A percentile compares a stretch with the other conserved stretches of the same genome.
phyloP scores from a whole-genome alignment of 2,329 filamentous ascomycete genomes.

The Phoma sp. region DNA sequence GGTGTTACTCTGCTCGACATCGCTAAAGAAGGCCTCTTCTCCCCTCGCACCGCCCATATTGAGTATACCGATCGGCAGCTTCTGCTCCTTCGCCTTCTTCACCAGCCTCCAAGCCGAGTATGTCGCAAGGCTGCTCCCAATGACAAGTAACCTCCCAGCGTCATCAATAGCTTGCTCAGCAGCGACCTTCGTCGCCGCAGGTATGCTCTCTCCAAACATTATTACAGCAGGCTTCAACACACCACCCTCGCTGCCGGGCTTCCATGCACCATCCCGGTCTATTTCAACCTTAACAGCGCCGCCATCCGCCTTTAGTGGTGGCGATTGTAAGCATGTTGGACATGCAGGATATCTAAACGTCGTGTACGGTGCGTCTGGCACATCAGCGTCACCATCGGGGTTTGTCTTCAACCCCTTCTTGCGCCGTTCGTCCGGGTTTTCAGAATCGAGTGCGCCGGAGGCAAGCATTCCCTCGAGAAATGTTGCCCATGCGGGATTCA shows the following conservation, averaged over 20 bases:
- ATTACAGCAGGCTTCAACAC: constrained; percentile 91
- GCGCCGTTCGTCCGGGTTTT: constrained; percentile 74
- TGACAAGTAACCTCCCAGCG: constrained; percentile 73
- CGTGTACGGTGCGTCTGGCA: constrained; percentile 85
- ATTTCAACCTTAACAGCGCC: constrained; percentile 64
- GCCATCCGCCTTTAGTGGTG: constrained; percentile 66
- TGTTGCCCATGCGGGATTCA: constrained; percentile 87
- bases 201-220: constrained; percentile 95
- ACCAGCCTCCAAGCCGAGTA: constrained; percentile 94
- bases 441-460: constrained; percentile 77
- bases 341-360: constrained; percentile 93
- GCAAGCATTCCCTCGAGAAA: constrained; percentile 77
- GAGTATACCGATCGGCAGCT: constrained; percentile 85
- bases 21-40: constrained; percentile 74
- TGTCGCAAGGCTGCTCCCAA: constrained; percentile 91
- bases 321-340: constrained; percentile 74
- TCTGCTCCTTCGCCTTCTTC: constrained; percentile 79
- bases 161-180: constrained; percentile 83
- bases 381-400: constrained; percentile 92
- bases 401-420: constrained; percentile 80
- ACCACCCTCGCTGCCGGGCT: constrained; percentile 62
- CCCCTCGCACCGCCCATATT: constrained; percentile 87
- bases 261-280: constrained; percentile 83
- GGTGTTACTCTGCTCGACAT: constrained; percentile 56
- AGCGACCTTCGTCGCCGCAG: constrained; percentile 69